Conservation (phyloP, 805 yeast species). For the Schwanniomyces occidentalis region DNA sequence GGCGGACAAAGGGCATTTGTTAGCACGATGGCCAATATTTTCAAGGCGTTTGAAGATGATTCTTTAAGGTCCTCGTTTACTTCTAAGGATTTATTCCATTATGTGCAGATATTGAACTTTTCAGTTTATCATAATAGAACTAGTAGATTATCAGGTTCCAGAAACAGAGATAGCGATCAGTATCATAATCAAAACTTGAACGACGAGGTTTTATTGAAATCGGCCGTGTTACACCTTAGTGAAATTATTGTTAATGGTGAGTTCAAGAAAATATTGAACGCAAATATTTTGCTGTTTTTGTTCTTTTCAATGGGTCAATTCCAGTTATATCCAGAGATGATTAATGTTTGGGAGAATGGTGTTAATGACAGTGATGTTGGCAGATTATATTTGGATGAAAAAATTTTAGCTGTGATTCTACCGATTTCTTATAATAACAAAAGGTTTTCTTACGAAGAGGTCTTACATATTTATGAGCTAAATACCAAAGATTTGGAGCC, state of each 20-base stretch:
- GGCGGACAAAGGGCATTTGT: conserved; percentile 19
- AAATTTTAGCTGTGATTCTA: conserved; percentile 66
- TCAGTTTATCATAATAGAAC: conserved; percentile 32
- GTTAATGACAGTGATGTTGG: conserved; percentile 45
- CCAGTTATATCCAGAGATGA: conserved; percentile 60
- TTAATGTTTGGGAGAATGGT: conserved; percentile 69
- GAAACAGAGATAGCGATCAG: conserved; percentile 41
- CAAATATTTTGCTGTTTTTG: conserved; percentile 23
- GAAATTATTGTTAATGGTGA: conserved; percentile 31
- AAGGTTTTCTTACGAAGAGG: conserved; percentile 59
- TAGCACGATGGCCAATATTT: conserved; percentile 14
- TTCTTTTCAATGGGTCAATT: conserved; percentile 48
- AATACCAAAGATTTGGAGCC: conserved; percentile 30
- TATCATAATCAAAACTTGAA: conserved; percentile 21
- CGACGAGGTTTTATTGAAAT: conserved; percentile 31
- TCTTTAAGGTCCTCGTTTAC: conserved; percentile 18
- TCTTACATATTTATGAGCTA: conserved; percentile 54
- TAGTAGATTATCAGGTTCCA: conserved; percentile 28
- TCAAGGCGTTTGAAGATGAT: conserved; percentile 20
- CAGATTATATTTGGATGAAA: conserved; percentile 55
- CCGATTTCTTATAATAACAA: conserved; percentile 66
- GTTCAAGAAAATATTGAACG: conserved; percentile 23
- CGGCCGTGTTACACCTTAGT: conserved; percentile 31
- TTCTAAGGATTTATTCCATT: conserved; percentile 22
- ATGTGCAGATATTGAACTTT: conserved; percentile 20